Evolutionary conservation across 805 yeast species (phyloP).

Genomic region (Tetrapisispora taiwanensis): DNA sequence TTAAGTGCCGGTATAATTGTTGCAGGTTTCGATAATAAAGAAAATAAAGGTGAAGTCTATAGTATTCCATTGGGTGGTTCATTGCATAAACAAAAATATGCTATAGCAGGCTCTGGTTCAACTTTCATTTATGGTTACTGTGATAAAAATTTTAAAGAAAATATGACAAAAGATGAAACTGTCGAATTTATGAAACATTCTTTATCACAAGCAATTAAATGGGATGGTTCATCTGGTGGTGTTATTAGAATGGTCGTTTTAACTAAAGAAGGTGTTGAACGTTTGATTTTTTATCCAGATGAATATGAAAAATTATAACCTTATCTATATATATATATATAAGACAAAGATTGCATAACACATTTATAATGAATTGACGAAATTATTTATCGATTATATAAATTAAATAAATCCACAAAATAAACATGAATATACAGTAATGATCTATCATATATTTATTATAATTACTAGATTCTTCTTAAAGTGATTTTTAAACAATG

Average conservation of each 20-base stretch:
- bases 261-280: conserved; percentile 78
- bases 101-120: conserved; percentile 96
- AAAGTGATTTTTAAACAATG: no score
- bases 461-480: no score
- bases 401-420: no score
- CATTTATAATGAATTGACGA: not conserved
- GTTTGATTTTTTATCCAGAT: conserved; percentile 83
- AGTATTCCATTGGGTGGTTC: conserved; percentile 94
- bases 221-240: conserved; percentile 99
- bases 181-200: conserved; percentile 74
- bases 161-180: conserved; percentile 83
- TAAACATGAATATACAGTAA: no score
- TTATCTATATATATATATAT: no score
- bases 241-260: conserved; percentile 90
- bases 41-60: conserved; percentile 71
- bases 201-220: conserved; percentile 86
- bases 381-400: no score
- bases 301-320: conserved; percentile 38
- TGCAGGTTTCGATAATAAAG: conserved; percentile 67
- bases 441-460: no score
- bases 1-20: conserved; percentile 93
- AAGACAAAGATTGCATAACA: not conserved
- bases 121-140: conserved; percentile 92
- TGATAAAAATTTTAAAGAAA: conserved; percentile 67
- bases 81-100: conserved; percentile 83